phyloP scores from a whole-genome alignment of 768 basidiomycete species.

The Termitomyces titanicus region DNA sequence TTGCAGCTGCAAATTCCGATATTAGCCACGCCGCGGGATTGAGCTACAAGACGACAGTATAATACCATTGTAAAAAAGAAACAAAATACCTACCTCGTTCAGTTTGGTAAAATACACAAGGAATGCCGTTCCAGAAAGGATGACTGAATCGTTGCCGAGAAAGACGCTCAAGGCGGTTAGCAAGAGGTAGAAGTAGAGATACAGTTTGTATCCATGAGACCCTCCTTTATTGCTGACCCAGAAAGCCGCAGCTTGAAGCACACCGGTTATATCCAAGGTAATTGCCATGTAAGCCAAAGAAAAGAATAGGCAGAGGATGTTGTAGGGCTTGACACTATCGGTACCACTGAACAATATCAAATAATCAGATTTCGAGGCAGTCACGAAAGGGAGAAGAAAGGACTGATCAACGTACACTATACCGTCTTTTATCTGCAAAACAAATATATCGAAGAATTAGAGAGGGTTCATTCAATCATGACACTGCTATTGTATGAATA shows the following conservation, averaged over 20 bases:
- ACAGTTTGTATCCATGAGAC: constrained; percentile 65
- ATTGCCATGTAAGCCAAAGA: constrained; percentile 92
- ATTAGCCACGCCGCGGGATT: constrained; percentile 71
- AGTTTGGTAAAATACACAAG: constrained; percentile 86
- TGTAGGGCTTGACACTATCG: constrained; percentile 85
- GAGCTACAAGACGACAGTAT: constrained; percentile 20
- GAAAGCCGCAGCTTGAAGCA: constrained; percentile 85
- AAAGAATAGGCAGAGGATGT: constrained; percentile 92
- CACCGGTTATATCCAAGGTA: constrained; percentile 85
- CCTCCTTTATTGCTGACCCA: constrained; percentile 86
- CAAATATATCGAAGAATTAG: constrained; percentile 14
- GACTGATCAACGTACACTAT: constrained; percentile 47
- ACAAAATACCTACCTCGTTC: constrained; percentile 30
- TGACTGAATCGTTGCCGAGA: constrained; percentile 91
- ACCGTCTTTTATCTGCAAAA: constrained; percentile 68
- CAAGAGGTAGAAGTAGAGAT: constrained; percentile 81
- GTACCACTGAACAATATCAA: constrained; percentile 13
- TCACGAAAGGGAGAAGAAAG: neutral
- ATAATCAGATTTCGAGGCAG: neutral
- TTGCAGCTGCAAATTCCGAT: constrained; percentile 75
- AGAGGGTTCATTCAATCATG: neutral
- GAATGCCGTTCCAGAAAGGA: constrained; percentile 90
- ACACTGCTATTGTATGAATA: no score
- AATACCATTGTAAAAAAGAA: neutral
- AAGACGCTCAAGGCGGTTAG: constrained; percentile 74